Evolutionary conservation across 257 asterid species (phyloP).

Genomic region (Scutellaria barbata): DNA sequence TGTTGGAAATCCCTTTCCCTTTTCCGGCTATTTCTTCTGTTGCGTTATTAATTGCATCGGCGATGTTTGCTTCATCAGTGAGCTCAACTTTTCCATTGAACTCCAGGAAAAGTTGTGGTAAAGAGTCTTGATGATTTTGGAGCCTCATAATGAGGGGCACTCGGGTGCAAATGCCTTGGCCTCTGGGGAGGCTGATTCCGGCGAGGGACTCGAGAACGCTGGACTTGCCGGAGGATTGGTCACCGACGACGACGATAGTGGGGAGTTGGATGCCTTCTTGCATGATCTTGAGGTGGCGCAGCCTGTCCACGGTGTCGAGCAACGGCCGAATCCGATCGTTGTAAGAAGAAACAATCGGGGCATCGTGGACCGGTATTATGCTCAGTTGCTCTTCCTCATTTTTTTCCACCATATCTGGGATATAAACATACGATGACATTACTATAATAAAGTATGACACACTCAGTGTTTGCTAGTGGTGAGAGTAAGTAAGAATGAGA

Average conservation of each 20-base stretch:
- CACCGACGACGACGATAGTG: conserved; percentile 53
- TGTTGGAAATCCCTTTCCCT: conserved; percentile 45
- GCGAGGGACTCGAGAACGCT: conserved; percentile 58
- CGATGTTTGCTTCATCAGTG: conserved; percentile 35
- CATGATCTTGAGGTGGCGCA: conserved; percentile 47
- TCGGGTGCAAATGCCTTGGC: conserved; percentile 51
- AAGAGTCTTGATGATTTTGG: conserved; percentile 11
- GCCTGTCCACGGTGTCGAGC: conserved; percentile 42
- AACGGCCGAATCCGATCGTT: conserved; percentile 41
- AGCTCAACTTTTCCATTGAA: conserved; percentile 26
- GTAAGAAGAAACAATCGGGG: conserved; percentile 45
- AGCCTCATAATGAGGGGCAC: conserved; percentile 50
- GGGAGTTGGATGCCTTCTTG: conserved; percentile 54
- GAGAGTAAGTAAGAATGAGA: too few species aligned
- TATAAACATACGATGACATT: too few species aligned
- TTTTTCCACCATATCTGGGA: too few species aligned
- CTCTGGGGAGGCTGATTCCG: conserved; percentile 51
- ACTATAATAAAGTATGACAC: too few species aligned
- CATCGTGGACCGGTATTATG: background rate
- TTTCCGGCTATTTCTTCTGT: conserved; percentile 42
- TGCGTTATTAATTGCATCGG: conserved; percentile 28
- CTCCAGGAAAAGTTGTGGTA: conserved; percentile 35
- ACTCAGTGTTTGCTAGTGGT: too few species aligned
- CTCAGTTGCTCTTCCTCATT: too few species aligned
- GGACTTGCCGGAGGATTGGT: conserved; percentile 54